Evolutionary conservation across 768 basidiomycete species (phyloP).

Genomic region (Crepidotus variabilis): DNA sequence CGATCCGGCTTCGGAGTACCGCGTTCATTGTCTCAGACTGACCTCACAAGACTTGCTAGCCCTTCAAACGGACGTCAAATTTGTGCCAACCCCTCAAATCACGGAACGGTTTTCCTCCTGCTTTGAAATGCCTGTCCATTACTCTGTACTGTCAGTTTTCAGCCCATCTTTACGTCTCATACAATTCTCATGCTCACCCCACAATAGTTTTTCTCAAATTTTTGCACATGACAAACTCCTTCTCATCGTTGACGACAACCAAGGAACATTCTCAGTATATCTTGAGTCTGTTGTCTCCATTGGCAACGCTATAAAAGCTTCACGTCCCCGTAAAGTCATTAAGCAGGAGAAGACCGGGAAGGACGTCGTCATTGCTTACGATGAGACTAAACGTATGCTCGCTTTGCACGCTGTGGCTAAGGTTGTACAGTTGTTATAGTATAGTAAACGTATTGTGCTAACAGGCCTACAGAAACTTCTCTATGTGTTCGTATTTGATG

Average conservation of each 20-base stretch:
- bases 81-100: constrained; percentile 28
- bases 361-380: constrained; percentile 42
- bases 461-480: constrained; percentile 26
- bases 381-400: constrained; percentile 49
- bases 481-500: constrained; percentile 46
- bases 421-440: constrained; percentile 22
- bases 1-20: constrained; percentile 24
- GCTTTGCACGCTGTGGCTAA: constrained; percentile 39
- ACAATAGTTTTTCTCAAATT: constrained; percentile 29
- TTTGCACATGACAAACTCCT: constrained; percentile 37
- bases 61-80: constrained; percentile 27
- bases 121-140: constrained; percentile 19
- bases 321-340: constrained; percentile 25
- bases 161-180: background rate
- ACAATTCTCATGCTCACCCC: background rate
- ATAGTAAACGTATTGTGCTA: background rate
- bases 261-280: constrained; percentile 32
- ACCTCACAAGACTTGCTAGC: constrained; percentile 31
- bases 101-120: constrained; percentile 17
- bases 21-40: constrained; percentile 27
- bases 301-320: constrained; percentile 22
- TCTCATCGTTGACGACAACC: constrained; percentile 33
- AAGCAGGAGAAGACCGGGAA: constrained; percentile 43
- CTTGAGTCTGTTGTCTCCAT: constrained; percentile 32
- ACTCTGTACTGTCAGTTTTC: constrained; percentile 29